Evolutionary conservation across 1,139 yeast genomes (phyloP).

Genomic region (Candida glucosophila): DNA sequence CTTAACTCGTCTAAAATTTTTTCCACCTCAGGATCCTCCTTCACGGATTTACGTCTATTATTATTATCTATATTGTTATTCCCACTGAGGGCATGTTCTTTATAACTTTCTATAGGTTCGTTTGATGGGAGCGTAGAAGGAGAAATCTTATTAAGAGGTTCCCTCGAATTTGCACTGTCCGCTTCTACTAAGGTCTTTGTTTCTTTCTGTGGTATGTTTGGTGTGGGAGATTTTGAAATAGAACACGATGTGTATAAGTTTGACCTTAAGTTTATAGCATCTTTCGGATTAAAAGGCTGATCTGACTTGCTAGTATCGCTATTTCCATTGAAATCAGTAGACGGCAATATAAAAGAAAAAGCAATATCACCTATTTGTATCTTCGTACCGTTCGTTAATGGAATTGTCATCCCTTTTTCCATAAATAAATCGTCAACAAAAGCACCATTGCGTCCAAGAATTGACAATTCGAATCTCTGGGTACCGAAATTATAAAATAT

Average conservation of each 20-base stretch:
- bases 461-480: slow-evolving; percentile 82
- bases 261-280: slow-evolving; percentile 44
- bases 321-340: slow-evolving; percentile 25
- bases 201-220: too few species aligned
- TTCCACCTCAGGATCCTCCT: too few species aligned
- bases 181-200: too few species aligned
- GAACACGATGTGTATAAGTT: slow-evolving; percentile 23
- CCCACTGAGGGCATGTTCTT: too few species aligned
- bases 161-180: too few species aligned
- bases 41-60: too few species aligned
- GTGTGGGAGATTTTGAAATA: slow-evolving; percentile 14
- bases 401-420: slow-evolving; percentile 84
- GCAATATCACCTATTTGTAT: slow-evolving; percentile 91
- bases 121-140: too few species aligned
- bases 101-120: too few species aligned
- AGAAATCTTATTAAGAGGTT: too few species aligned
- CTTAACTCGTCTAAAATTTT: too few species aligned
- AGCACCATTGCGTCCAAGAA: slow-evolving; percentile 91
- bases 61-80: too few species aligned
- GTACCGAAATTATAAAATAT: slow-evolving; percentile 93
- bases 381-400: slow-evolving; percentile 69
- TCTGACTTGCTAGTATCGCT: slow-evolving; percentile 9
- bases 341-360: slow-evolving; percentile 77
- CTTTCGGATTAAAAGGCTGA: slow-evolving; percentile 44
- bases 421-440: slow-evolving; percentile 86